phyloP scores from a whole-genome alignment of 1,284 basidiomycete genomes.

The Boletus subluridellus region DNA sequence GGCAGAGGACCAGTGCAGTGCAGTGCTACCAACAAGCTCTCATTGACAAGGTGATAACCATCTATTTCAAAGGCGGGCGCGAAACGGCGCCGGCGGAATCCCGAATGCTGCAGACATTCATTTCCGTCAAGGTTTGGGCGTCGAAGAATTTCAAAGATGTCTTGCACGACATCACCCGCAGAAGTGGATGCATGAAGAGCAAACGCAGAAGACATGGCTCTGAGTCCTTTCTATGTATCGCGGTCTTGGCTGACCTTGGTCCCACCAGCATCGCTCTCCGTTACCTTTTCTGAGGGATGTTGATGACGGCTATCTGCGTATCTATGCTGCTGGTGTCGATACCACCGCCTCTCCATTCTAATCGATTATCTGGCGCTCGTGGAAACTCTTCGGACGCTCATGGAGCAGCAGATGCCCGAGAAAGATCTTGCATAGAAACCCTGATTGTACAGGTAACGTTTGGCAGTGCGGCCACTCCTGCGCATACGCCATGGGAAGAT shows the following conservation, averaged over 20 bases:
- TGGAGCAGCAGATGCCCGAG: background rate
- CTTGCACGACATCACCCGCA: background rate
- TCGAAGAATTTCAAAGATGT: background rate
- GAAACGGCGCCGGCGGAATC: background rate
- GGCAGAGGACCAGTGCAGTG: background rate
- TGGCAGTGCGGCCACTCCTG: background rate
- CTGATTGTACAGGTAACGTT: background rate
- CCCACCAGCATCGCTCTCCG: background rate
- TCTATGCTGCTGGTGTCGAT: constrained; percentile 3
- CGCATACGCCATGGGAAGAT: background rate
- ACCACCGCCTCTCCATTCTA: constrained; percentile 4
- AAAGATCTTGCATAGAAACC: background rate
- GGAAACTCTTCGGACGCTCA: background rate
- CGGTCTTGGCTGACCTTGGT: constrained; percentile 14
- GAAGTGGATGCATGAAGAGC: too few species aligned
- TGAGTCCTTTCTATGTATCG: constrained; percentile 1
- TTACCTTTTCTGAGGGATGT: background rate
- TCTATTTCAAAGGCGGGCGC: background rate
- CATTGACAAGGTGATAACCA: constrained; percentile 9
- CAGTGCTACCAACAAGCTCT: constrained; percentile 4
- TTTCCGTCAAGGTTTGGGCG: constrained; percentile 5
- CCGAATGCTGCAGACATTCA: background rate
- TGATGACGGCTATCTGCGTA: background rate
- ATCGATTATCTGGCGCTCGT: background rate
- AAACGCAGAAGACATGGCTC: background rate